Evolutionary conservation across 495 filamentous ascomycete species (phyloP).

Genomic region (Xylaria curta): DNA sequence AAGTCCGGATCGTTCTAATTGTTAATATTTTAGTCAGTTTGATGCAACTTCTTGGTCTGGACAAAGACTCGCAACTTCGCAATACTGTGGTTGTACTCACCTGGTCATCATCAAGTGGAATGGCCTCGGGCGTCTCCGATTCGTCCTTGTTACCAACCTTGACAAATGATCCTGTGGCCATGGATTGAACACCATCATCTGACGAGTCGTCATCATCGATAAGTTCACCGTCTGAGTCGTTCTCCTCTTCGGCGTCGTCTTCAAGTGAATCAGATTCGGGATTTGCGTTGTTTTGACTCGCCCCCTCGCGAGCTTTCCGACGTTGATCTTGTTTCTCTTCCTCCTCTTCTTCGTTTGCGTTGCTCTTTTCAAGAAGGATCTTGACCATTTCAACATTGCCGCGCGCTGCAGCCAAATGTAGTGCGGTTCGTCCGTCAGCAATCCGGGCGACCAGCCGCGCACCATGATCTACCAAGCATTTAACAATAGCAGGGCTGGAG

Average conservation of each 20-base stretch:
- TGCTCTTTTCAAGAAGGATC: conserved; percentile 71
- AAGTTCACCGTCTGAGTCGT: conserved; percentile 47
- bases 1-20: conserved; percentile 68
- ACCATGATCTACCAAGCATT: conserved; percentile 70
- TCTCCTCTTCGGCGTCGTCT: conserved; percentile 35
- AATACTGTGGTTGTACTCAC: conserved; percentile 25
- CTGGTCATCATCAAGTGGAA: conserved; percentile 58
- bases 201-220: conserved; percentile 39
- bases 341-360: conserved; percentile 71
- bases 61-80: neutral
- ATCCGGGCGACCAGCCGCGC: conserved; percentile 74
- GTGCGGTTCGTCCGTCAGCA: conserved; percentile 77
- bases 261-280: conserved; percentile 35
- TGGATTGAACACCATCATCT: conserved; percentile 52
- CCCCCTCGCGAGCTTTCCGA: conserved; percentile 42
- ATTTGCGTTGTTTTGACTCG: conserved; percentile 12
- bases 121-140: conserved; percentile 39
- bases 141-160: conserved; percentile 58
- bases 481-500: conserved; percentile 72
- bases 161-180: conserved; percentile 70
- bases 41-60: neutral
- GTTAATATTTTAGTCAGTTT: neutral
- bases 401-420: conserved; percentile 76
- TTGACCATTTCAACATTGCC: conserved; percentile 72
- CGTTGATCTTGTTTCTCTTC: conserved; percentile 61